Evolutionary conservation across 495 filamentous ascomycete species (phyloP).

Genomic region (Chaetomium cochliodes): DNA sequence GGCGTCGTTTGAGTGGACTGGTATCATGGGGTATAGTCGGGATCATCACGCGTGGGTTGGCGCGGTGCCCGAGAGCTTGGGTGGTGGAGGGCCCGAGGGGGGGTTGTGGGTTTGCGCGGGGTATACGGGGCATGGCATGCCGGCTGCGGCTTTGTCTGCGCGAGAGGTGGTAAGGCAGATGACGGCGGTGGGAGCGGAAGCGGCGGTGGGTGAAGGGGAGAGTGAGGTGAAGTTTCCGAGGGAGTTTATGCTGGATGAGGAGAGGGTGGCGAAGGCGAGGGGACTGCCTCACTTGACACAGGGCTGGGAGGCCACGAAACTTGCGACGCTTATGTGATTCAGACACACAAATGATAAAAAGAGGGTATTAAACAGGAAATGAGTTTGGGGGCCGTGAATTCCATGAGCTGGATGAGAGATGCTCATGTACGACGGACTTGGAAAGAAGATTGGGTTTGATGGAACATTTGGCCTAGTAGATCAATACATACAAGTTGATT

Average conservation of each 20-base stretch:
- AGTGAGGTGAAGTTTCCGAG: constrained; percentile 38
- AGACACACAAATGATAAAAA: not conserved
- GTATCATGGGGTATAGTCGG: constrained; percentile 75
- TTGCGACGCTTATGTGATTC: constrained; percentile 18
- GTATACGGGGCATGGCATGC: constrained; percentile 81
- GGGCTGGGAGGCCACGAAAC: constrained; percentile 26
- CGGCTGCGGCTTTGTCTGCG: constrained; percentile 67
- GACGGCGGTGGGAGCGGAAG: constrained; percentile 36
- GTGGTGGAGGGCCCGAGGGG: constrained; percentile 32
- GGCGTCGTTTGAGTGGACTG: constrained; percentile 70
- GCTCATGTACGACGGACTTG: not conserved
- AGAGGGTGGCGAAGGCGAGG: constrained; percentile 36
- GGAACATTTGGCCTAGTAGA: not conserved
- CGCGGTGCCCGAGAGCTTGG: constrained; percentile 48
- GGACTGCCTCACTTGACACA: constrained; percentile 19
- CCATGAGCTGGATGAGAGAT: not conserved
- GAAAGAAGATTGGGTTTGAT: not conserved
- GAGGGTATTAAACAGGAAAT: not conserved
- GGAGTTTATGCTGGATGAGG: constrained; percentile 48
- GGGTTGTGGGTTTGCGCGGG: constrained; percentile 56
- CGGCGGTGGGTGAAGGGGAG: not conserved
- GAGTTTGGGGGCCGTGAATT: not conserved
- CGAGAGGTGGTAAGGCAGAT: constrained; percentile 67
- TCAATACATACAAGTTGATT: not conserved
- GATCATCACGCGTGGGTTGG: constrained; percentile 72